Base-by-base conservation (phyloP, 2,329 filamentous ascomycete species). In the Harringtonia aguacate region DNA sequence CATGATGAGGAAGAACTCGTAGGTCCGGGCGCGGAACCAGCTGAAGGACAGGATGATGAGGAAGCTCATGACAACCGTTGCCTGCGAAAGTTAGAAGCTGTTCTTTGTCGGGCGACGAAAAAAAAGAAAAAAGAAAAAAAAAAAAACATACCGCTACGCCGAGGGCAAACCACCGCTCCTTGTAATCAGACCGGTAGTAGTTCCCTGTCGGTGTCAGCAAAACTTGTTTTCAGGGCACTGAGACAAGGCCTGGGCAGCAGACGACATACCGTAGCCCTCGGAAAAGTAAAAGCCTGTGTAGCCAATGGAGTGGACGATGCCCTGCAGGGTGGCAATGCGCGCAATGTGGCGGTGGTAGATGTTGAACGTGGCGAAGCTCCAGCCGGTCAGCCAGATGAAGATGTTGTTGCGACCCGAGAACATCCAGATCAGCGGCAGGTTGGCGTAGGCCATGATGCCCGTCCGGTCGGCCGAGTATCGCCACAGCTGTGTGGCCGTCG, bases 391-490 rank as follows among this genome's bases (percentile, higher is more conserved):
- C 75, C 75, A 81, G 43, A 83, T 63, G 15, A 84, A 67, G 0
- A 79, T 54, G 40, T 85, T 83, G 48, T 85, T 85, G 8, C 81
- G 66, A 52, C 75, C 75, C 0, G 73, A 75, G 51, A 85, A 84
- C 0, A 84, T 41, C 40, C 46, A 46, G 7, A 49, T 12, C 15
- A 48, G 31, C 13, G 44, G 49, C 3, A 54, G 36, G 41, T 47
- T 49, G 42, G 43, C 46, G 15, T 50, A 48, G 5, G 40, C 36
- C 31, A 52, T 38, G 28, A 36, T 46, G 28, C 53, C 53, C 3
- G 52, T 52, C 22, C 53, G 52, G 31, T 52, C 49, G 20, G 48
- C 43, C 5, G 53, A 15, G 20, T 48, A 52, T 15, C 46, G 34
- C 45, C 43, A 48, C 34, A 53, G 27, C 36, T 50, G 49, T 6